Evolutionary conservation across 495 filamentous ascomycete genomes (phyloP).

Genomic region (Saxispiralis lemnorum): DNA sequence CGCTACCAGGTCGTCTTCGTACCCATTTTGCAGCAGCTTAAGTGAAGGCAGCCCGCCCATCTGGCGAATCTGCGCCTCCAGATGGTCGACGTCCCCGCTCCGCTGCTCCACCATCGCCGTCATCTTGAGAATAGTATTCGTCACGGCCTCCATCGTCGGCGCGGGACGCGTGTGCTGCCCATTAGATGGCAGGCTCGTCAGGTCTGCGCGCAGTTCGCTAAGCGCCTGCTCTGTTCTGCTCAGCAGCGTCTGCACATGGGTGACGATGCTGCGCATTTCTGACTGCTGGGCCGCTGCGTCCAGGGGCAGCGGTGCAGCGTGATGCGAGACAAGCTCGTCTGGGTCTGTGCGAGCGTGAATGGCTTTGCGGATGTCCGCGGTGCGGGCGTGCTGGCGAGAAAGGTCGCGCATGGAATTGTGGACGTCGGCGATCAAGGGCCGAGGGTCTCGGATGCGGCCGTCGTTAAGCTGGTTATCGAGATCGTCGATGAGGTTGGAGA

Average conservation of each 20-base stretch:
- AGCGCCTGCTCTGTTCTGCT: slow-evolving; percentile 64
- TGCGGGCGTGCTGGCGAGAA: slow-evolving; percentile 46
- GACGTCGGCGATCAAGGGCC: slow-evolving; percentile 43
- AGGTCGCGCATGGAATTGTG: slow-evolving; percentile 46
- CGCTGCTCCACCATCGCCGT: slow-evolving; percentile 78
- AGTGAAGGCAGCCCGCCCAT: slow-evolving; percentile 30
- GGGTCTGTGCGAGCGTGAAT: slow-evolving; percentile 46
- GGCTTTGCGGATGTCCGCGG: slow-evolving; percentile 54
- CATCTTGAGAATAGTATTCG: slow-evolving; percentile 79
- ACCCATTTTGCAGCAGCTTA: slow-evolving; percentile 3
- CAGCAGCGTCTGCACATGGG: slow-evolving; percentile 50
- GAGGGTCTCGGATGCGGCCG: slow-evolving; percentile 44
- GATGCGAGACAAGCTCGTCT: slow-evolving; percentile 37
- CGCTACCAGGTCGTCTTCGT: slow-evolving; percentile 13
- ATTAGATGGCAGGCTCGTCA: slow-evolving; percentile 39
- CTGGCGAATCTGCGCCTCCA: slow-evolving; percentile 67
- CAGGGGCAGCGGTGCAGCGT: slow-evolving; percentile 55
- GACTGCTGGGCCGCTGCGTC: slow-evolving; percentile 69
- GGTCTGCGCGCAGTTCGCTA: slow-evolving; percentile 61
- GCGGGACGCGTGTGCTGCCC: slow-evolving; percentile 17
- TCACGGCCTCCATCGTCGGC: slow-evolving; percentile 85
- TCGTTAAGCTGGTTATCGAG: slow-evolving; percentile 42
- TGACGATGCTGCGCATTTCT: slow-evolving; percentile 56
- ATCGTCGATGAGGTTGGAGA: slow-evolving; percentile 38
- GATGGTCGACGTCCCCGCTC: slow-evolving; percentile 70